These are phyloP conservation scores for Candida ovalis DNA, from an alignment of 805 yeast genomes.

Conservation along the genomic window DNA sequence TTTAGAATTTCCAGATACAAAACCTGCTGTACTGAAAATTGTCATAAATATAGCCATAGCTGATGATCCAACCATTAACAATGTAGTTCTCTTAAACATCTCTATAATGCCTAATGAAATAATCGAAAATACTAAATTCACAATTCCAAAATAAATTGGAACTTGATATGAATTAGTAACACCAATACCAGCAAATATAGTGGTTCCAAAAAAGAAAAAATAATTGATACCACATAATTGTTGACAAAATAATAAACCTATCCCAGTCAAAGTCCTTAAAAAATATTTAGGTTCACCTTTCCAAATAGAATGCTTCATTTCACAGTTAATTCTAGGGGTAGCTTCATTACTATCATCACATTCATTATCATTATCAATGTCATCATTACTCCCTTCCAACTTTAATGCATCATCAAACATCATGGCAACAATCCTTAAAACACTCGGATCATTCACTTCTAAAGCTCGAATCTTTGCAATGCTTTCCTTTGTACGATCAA, in stretches of 20 bases:
- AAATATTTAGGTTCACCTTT: slow-evolving; percentile 30
- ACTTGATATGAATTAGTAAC: slow-evolving; percentile 51
- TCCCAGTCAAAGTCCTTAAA: slow-evolving; percentile 28
- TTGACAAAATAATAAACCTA: slow-evolving; percentile 28
- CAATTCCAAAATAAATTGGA: slow-evolving; percentile 50
- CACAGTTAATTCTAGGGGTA: background rate
- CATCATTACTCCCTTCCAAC: slow-evolving; percentile 4
- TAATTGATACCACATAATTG: slow-evolving; percentile 66
- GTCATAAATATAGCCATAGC: slow-evolving; percentile 51
- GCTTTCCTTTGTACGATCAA: background rate
- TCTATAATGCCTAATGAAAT: slow-evolving; percentile 47
- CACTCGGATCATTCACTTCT: slow-evolving; percentile 18
- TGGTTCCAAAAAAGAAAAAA: slow-evolving; percentile 64
- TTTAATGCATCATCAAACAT: slow-evolving; percentile 15
- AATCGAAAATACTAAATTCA: slow-evolving; percentile 51
- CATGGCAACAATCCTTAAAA: slow-evolving; percentile 16
- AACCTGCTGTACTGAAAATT: slow-evolving; percentile 54
- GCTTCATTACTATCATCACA: background rate
- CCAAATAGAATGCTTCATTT: slow-evolving; percentile 12
- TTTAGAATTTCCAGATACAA: slow-evolving; percentile 36
- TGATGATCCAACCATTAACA: slow-evolving; percentile 46
- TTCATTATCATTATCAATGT: background rate
- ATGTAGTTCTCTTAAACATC: slow-evolving; percentile 41
- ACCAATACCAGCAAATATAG: slow-evolving; percentile 50
- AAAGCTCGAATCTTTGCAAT: slow-evolving; percentile 18